phyloP scores from a whole-genome alignment of 768 basidiomycete genomes.

The Lyophyllum decastes region DNA sequence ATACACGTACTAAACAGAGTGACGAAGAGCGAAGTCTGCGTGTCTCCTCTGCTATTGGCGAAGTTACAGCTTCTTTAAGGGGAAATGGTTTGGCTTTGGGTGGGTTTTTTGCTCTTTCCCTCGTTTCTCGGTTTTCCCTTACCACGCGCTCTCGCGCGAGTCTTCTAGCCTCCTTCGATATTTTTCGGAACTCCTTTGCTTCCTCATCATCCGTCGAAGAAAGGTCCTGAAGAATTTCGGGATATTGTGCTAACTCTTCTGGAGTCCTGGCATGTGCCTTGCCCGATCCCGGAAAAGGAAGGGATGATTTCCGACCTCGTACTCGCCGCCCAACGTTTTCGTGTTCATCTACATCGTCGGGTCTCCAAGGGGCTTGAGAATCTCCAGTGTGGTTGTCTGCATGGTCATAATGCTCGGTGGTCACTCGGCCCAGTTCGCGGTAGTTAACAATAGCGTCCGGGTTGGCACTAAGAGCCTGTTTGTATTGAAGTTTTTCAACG shows the following conservation, averaged over 20 bases:
- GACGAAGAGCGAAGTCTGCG: background rate
- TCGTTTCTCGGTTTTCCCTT: constrained; percentile 7
- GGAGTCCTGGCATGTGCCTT: constrained; percentile 1
- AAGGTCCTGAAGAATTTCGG: constrained; percentile 37
- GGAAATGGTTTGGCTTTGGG: constrained; percentile 24
- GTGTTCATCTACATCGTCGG: constrained; percentile 20
- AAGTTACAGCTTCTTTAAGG: background rate
- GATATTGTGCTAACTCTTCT: constrained; percentile 23
- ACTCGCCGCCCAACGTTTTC: constrained; percentile 13
- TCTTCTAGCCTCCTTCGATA: constrained; percentile 32
- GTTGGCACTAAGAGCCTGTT: constrained; percentile 45
- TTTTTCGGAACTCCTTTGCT: constrained; percentile 25
- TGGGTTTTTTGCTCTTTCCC: constrained; percentile 12
- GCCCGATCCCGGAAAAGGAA: background rate
- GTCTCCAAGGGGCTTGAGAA: constrained; percentile 23
- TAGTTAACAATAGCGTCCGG: constrained; percentile 72
- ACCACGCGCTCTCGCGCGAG: constrained; percentile 8
- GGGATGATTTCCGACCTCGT: background rate
- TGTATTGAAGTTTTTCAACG: constrained; percentile 55
- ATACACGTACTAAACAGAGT: constrained; percentile 1
- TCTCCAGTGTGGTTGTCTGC: constrained; percentile 32
- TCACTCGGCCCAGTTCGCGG: constrained; percentile 31
- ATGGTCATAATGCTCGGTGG: constrained; percentile 24
- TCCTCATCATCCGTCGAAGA: constrained; percentile 46
- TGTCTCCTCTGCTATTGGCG: background rate